Base-by-base conservation (phyloP, 1,284 basidiomycete species). In the Ceratobasidium sp. region DNA sequence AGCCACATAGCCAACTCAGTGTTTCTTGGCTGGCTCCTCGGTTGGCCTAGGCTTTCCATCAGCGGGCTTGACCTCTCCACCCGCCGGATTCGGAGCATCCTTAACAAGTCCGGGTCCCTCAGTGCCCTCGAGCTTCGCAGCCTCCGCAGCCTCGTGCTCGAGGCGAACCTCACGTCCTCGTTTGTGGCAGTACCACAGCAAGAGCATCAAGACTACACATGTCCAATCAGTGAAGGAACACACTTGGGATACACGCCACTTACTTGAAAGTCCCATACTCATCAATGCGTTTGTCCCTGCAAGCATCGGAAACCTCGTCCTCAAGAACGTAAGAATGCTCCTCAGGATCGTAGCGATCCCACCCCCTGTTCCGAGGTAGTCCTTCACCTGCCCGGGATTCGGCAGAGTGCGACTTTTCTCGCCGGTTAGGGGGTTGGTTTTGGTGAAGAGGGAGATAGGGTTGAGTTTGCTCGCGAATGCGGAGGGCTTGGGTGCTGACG, bases 141-240 rank as follows among this genome's bases (percentile, higher is more conserved):
- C 61, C 26, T 72, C 66, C 6, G 32, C 59, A 14, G 71, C 59
- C 54, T 72, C 71, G 16, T 44, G 41, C n/a, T 43, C 57, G 21
- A 72, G 71, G 14, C 71, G 71, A 5, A 63, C 59, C 38, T 72
- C 71, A 6, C 46, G 44, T 6, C 71, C 71, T 9, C 71, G 71
- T 54, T 72, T 72, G 21, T 72, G 59, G 26, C 71, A 72, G 26
- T 72, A 72, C 71, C 71, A 72, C n/a, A 72, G 28, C 21, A 72
- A 46, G 8, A 72, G 44, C 59, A 72, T 62, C 43, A 72, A 41
- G 26, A 72, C 71, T 72, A 54, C 18, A 55, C 1, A 30, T 6
- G 28, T 14, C 13, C 23, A 21, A 32, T 72, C 18, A 72, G 49
- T 16, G 18, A 32, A 30, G 32, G 4, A 46, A 16, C 7, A 13